A percentile compares a stretch with the other conserved stretches of the same genome.
Conservation (phyloP, 2,329 filamentous ascomycete species). For the Microsporum ferrugineum region DNA sequence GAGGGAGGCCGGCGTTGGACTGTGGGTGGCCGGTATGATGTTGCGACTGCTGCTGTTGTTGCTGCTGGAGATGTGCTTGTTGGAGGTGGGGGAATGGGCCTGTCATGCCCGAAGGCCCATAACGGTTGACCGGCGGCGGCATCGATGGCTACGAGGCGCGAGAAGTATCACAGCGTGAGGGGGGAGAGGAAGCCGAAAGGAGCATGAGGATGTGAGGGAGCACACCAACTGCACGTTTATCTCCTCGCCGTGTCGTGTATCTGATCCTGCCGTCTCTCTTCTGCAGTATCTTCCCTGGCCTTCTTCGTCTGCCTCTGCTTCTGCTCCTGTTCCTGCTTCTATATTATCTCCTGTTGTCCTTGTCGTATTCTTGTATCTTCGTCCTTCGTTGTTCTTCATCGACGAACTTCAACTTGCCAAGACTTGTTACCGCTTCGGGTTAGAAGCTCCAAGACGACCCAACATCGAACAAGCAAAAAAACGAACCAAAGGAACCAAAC, state of each 20-base stretch:
- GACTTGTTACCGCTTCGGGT: neutral
- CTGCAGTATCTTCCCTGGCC: neutral
- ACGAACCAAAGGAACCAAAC: neutral
- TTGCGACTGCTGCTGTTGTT: constrained; percentile 35
- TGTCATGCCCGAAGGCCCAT: constrained; percentile 46
- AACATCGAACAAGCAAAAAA: neutral
- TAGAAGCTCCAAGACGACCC: neutral
- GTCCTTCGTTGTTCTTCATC: neutral
- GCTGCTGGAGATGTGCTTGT: constrained; percentile 37
- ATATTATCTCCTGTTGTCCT: neutral
- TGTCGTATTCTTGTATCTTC: neutral
- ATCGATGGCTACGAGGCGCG: constrained; percentile 29
- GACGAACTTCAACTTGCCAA: neutral
- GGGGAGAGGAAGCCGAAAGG: constrained; percentile 7
- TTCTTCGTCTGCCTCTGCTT: neutral
- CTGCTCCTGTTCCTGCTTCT: neutral
- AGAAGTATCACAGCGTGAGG: constrained; percentile 12
- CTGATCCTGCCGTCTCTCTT: neutral
- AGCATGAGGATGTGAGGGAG: neutral
- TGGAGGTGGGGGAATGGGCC: constrained; percentile 50
- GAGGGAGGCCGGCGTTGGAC: constrained; percentile 39
- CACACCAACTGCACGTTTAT: neutral
- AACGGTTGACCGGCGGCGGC: constrained; percentile 49
- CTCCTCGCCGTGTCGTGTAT: neutral
- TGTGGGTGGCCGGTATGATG: constrained; percentile 33